Evolutionary conservation across 176 grass and related monocot species (phyloP).

Genomic region (Alloteropsis semialata): DNA sequence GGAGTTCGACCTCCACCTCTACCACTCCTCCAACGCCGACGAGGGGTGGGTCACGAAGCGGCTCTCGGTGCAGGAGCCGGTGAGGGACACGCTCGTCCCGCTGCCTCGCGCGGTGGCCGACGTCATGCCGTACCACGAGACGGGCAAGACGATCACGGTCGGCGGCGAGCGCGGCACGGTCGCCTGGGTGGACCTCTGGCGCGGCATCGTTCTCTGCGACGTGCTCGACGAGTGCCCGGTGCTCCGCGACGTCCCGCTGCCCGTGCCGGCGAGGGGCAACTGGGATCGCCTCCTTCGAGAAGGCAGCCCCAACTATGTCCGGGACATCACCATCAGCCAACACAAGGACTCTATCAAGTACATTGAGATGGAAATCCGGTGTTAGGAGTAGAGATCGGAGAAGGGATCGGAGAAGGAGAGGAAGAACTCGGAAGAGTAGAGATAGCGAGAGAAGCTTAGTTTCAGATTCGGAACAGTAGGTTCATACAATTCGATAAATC

Average conservation of each 20-base stretch:
- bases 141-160: neutral
- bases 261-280: neutral
- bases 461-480: too few relatives aligned
- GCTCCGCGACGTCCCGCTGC: neutral
- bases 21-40: neutral
- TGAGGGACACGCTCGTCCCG: slow-evolving; percentile 5
- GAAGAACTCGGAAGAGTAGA: too few relatives aligned
- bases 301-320: neutral
- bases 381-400: too few relatives aligned
- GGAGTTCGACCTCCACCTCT: slow-evolving; percentile 12
- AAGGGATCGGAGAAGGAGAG: too few relatives aligned
- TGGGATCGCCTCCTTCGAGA: neutral
- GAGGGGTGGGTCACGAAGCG: slow-evolving; percentile 3
- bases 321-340: neutral
- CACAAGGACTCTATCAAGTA: neutral
- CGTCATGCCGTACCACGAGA: slow-evolving; percentile 1
- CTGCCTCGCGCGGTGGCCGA: neutral
- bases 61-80: neutral
- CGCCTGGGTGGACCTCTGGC: neutral
- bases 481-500: too few relatives aligned
- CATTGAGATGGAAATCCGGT: neutral
- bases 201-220: neutral
- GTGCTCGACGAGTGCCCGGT: neutral
- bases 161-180: neutral
- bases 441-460: too few relatives aligned